Base-by-base conservation (phyloP, 176 grass and related monocot genomes). In the Thinopyrum elongatum region DNA sequence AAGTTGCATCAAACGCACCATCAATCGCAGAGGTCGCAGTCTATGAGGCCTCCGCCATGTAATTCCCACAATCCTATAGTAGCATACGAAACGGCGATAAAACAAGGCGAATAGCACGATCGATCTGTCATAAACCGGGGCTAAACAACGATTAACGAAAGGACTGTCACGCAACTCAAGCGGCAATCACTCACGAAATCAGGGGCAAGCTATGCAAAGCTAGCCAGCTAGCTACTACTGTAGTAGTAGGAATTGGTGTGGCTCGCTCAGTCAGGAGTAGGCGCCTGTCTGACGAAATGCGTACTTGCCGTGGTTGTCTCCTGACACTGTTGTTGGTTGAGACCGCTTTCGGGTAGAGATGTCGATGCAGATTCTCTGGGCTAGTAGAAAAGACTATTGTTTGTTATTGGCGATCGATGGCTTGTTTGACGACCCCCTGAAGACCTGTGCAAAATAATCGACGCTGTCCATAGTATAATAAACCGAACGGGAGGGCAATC, bases 361-460 rank as follows among this genome's bases (percentile, higher is more conserved):
- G 89, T 80, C 66, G 80, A 78, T 67, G 89, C 89, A 83, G 84
- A 90, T 90, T 90, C 84, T 74, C 74, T 70, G 80, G 57, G 17
- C 42, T 21, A 4, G 57, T 1, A 53, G 5, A 7, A 19, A 28
- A 22, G 8, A 25, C 11, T 7, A 51, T 26, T 31, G 68, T 22
- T 57, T 21, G 33, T 77, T 55, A 49, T 30, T 76, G 44, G 72
- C 26, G 73, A 58, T 80, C 42, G 82, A 55, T 41, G 53, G 84
- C 31, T 70, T 90, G 74, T 79, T 83, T 87, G 89, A 87, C 84
- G 42, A 63, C 51, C 65, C 62, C 80, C 80, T 46, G 41, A 83
- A 79, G 84, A 86, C 89, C 73, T 31, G 77, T 68, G 82, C 77
- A 69, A 63, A 72, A 64, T 82, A 70, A 82, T 64, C n/a, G 4